Conservation (phyloP, 2,329 filamentous ascomycete genomes). For the Epichloe sp. region DNA sequence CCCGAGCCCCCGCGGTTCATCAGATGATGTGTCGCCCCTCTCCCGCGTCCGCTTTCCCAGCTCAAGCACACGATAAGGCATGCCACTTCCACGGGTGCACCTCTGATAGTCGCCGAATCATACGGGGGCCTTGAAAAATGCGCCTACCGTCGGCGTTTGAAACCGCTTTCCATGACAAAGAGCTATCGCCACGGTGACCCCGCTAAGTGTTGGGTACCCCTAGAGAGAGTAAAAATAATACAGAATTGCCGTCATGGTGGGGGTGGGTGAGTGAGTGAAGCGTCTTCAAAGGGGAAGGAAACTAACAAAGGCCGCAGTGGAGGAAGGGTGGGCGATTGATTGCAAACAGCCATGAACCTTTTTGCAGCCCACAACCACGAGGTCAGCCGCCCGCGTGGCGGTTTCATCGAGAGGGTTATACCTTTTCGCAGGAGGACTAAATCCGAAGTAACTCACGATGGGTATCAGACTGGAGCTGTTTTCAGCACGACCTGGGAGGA, state of each 20-base stretch:
- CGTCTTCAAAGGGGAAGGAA: neutral
- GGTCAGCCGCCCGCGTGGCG: neutral
- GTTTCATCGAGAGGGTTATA: too few species aligned
- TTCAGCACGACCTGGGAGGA: too few species aligned
- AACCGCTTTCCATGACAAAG: neutral
- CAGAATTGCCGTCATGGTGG: neutral
- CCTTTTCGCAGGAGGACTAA: too few species aligned
- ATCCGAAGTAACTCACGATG: too few species aligned
- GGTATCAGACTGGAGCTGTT: too few species aligned
- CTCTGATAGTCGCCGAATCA: neutral
- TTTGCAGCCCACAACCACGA: neutral
- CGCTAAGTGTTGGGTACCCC: neutral
- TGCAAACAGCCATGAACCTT: neutral
- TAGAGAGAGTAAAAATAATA: neutral
- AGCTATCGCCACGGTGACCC: neutral
- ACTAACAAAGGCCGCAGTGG: slow-evolving; percentile 1
- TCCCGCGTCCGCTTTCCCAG: neutral
- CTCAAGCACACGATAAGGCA: neutral
- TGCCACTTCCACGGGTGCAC: neutral
- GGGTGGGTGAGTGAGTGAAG: neutral
- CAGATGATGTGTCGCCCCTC: neutral
- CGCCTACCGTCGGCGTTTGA: neutral
- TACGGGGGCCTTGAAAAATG: neutral
- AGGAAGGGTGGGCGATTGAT: neutral
- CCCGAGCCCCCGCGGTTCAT: neutral